Conservation (phyloP, 495 filamentous ascomycete genomes). For the Aspergillus egyptiacus region DNA sequence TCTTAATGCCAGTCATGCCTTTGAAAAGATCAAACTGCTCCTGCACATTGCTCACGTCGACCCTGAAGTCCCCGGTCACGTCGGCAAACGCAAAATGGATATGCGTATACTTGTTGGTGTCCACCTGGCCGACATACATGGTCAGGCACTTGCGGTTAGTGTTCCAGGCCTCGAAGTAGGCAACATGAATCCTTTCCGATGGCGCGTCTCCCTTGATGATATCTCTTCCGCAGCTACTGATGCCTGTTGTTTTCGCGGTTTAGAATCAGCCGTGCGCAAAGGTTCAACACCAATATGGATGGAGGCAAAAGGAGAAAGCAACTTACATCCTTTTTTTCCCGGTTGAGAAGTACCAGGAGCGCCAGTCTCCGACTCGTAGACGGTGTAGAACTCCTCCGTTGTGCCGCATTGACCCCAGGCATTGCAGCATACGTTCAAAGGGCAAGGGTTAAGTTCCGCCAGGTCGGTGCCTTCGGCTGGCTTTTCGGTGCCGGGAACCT, state of each 20-base stretch:
- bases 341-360: too few species aligned
- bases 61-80: slow-evolving; percentile 19
- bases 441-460: background rate
- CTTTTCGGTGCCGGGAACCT: too few species aligned
- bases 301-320: too few species aligned
- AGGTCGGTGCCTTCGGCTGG: background rate
- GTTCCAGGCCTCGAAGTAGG: background rate
- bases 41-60: slow-evolving; percentile 17
- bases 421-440: background rate
- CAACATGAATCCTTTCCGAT: background rate
- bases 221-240: too few species aligned
- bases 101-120: slow-evolving; percentile 32
- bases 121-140: slow-evolving; percentile 9
- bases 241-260: too few species aligned
- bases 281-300: too few species aligned
- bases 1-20: slow-evolving; percentile 18
- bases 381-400: background rate
- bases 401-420: background rate
- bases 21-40: slow-evolving; percentile 24
- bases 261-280: too few species aligned
- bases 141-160: slow-evolving; percentile 19
- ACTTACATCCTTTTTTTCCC: too few species aligned
- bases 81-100: slow-evolving; percentile 40
- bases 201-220: too few species aligned
- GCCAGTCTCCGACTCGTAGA: too few species aligned